Conservation (phyloP, 1,284 basidiomycete genomes). For the Heterobasidion irregulare region DNA sequence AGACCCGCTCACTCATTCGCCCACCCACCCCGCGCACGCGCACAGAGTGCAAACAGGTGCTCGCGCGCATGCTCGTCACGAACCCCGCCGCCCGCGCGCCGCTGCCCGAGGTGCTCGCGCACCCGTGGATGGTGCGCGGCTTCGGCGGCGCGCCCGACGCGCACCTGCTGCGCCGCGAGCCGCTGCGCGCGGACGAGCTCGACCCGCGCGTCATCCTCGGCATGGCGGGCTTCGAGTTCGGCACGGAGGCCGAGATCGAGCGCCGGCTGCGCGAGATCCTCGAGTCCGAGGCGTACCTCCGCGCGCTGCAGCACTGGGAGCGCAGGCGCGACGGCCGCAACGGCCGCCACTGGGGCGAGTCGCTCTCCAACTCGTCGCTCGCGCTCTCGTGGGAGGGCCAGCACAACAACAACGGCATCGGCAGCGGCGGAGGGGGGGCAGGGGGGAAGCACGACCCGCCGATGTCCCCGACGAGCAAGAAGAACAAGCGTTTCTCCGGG, state of each 20-base stretch:
- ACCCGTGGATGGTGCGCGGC: slow-evolving; percentile 94
- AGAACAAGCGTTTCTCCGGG: slow-evolving; percentile 72
- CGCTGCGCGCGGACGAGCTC: slow-evolving; percentile 80
- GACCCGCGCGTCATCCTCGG: slow-evolving; percentile 81
- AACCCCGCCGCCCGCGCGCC: slow-evolving; percentile 83
- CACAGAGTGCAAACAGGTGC: slow-evolving; percentile 88
- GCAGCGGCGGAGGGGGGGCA: slow-evolving; percentile 16
- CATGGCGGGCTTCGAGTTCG: slow-evolving; percentile 98
- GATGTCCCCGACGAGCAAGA: slow-evolving; percentile 44
- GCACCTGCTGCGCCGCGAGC: slow-evolving; percentile 84
- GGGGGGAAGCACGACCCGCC: slow-evolving; percentile 15
- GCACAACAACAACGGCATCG: slow-evolving; percentile 16
- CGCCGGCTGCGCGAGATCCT: slow-evolving; percentile 67
- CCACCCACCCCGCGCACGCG: no score
- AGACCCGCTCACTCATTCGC: no score
- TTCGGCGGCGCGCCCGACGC: slow-evolving; percentile 75
- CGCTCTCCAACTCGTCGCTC: slow-evolving; percentile 56
- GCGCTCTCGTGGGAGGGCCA: slow-evolving; percentile 55
- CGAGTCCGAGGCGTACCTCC: slow-evolving; percentile 71
- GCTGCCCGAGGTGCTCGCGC: slow-evolving; percentile 80
- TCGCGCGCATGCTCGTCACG: slow-evolving; percentile 94
- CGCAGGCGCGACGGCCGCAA: slow-evolving; percentile 48
- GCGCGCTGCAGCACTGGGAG: slow-evolving; percentile 75
- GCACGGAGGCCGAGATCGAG: slow-evolving; percentile 81
- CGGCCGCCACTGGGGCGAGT: slow-evolving; percentile 38